Conservation (phyloP, 148 eudicot genomes). For the Cornus florida region DNA sequence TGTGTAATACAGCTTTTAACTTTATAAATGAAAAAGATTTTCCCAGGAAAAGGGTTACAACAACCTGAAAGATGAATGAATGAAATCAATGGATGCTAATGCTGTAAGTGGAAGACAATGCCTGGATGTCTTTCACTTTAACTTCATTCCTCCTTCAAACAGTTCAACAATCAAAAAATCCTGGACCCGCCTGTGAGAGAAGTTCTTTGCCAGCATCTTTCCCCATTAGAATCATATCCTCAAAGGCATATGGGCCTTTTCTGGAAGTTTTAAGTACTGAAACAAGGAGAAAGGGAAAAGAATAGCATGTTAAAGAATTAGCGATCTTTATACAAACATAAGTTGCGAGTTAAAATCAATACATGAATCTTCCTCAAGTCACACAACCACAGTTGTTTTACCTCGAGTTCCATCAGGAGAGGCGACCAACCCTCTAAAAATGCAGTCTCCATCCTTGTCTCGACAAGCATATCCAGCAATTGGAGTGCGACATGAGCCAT, state of each 20-base stretch:
- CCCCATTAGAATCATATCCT: slow-evolving; percentile 87
- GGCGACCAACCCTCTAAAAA: slow-evolving; percentile 84
- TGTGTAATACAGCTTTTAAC: too few relatives aligned
- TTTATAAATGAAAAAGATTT: too few relatives aligned
- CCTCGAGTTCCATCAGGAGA: slow-evolving; percentile 90
- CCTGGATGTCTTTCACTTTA: neutral
- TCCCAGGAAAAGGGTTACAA: neutral
- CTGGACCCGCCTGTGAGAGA: slow-evolving; percentile 75
- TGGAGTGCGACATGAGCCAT: slow-evolving; percentile 94
- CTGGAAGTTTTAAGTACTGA: slow-evolving; percentile 72
- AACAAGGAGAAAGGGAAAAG: slow-evolving; percentile 1
- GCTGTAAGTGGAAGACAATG: neutral
- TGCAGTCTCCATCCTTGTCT: slow-evolving; percentile 72
- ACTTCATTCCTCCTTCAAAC: neutral
- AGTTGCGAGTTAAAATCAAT: neutral
- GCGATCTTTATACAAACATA: neutral
- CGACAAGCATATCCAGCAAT: slow-evolving; percentile 86
- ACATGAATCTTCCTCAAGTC: neutral
- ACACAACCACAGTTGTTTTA: slow-evolving; percentile 10
- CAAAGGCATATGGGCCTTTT: slow-evolving; percentile 59
- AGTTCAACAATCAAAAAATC: slow-evolving; percentile 64
- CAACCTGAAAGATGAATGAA: neutral
- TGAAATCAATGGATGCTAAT: neutral
- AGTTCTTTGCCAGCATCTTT: slow-evolving; percentile 94
- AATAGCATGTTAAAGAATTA: neutral